Evolutionary conservation across 208 protist species (phyloP), one percentile per base, ranked within the genome.

Genomic region (Trypanosoma boissoni): DNA sequence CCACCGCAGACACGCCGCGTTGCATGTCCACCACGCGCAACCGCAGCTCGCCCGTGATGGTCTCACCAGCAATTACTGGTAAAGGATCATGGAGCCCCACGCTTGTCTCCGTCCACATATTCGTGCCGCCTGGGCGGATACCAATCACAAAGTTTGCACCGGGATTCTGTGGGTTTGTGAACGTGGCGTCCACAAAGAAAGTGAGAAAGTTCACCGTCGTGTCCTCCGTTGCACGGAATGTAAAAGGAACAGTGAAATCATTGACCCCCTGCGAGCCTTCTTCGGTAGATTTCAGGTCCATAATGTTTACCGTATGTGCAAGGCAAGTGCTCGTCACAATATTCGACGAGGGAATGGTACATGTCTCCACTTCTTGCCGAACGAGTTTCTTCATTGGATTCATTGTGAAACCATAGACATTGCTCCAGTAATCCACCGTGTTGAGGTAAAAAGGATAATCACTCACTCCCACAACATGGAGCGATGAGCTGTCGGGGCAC

Each of bases 371-470:
- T 68, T 93, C 86, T 46, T 67, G 46, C 21, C 72, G 75, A 52
- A 96, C 88, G 14, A 95, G 74, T 54, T 55, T 58, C 73, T 95
- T 95, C 91, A 96, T 96, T 41, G 91, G 73, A 32, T 83, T 72
- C 91, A 96, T 96, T 24, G 43, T 63, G 56, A 95, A 96, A n/a
- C 91, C 91, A 56, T 96, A 96, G 9, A 96, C 88, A 63, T 96
- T 96, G 58, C 78, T 84, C 91, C 91, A 96, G 58, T 81, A 96
- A 34, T 93, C 86, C 55, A 92, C 79, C 43, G 86, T 91, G 65
- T 93, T 78, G 10, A 91, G 69, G 48, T 86, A 68, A 59, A 94
- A 96, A 18, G 70, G 26, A 61, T 93, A 93, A 73, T 96, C 91
- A 21, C 72, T 85, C 16, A 92, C 82, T 31, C 86, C 86, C 21